Evolutionary conservation across 371 early-diverging fungal genomes (phyloP).

Genomic region (Apophysomyces ossiformis): DNA sequence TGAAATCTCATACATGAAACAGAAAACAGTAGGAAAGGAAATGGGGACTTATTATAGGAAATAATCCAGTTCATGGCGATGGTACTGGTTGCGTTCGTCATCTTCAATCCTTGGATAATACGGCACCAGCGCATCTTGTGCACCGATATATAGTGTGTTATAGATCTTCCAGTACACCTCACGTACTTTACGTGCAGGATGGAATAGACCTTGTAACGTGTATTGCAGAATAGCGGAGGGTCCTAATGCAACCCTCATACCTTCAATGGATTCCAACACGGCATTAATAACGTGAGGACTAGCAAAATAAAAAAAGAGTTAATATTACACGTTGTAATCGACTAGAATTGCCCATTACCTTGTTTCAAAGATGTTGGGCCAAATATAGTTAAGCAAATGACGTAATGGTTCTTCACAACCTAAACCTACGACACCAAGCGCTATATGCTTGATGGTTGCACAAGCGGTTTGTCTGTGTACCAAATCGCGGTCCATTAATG

Average conservation of each 20-base stretch:
- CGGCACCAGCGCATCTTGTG: constrained; percentile 92
- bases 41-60: constrained; percentile 34
- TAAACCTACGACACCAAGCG: constrained; percentile 89
- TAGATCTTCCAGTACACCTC: constrained; percentile 98
- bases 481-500: constrained; percentile 96
- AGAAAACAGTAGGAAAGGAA: background rate
- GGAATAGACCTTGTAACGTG: constrained; percentile 94
- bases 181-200: constrained; percentile 95
- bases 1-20: no score
- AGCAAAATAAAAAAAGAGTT: constrained; percentile 24
- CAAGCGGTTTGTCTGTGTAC: constrained; percentile 98
- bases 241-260: constrained; percentile 89
- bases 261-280: constrained; percentile 97
- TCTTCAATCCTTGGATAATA: constrained; percentile 90
- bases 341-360: constrained; percentile 31
- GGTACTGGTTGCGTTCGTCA: constrained; percentile 76
- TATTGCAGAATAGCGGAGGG: constrained; percentile 87
- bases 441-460: constrained; percentile 91
- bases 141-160: constrained; percentile 90
- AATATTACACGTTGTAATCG: no score
- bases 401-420: constrained; percentile 93
- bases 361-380: constrained; percentile 98
- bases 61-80: constrained; percentile 77
- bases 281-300: constrained; percentile 96
- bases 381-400: constrained; percentile 94